Percentiles rank a stretch among this genome's conserved stretches.
Evolutionary conservation across 805 yeast genomes (phyloP).

Genomic region (Scheffersomyces amazonensis): DNA sequence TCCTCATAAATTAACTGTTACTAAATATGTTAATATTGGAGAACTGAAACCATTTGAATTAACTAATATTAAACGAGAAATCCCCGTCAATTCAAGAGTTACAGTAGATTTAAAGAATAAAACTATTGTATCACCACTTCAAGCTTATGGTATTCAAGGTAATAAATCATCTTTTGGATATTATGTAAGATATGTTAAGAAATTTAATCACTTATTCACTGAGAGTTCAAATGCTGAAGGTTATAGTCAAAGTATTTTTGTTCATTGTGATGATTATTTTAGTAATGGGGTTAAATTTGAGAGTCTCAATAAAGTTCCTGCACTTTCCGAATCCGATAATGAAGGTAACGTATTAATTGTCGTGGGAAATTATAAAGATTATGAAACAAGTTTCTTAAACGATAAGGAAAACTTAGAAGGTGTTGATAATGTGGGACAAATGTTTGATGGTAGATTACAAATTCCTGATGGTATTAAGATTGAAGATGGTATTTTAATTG

Average conservation of each 20-base stretch:
- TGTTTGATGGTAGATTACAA: slow-evolving; percentile 63
- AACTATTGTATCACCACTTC: slow-evolving; percentile 65
- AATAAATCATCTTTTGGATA: slow-evolving; percentile 67
- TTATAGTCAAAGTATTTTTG: slow-evolving; percentile 63
- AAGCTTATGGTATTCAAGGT: slow-evolving; percentile 67
- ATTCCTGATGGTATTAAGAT: slow-evolving; percentile 58
- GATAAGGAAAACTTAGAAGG: slow-evolving; percentile 52
- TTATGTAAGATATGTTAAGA: slow-evolving; percentile 63
- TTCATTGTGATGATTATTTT: slow-evolving; percentile 67
- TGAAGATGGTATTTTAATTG: slow-evolving; percentile 70
- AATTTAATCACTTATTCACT: slow-evolving; percentile 65
- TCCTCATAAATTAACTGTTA: slow-evolving; percentile 44
- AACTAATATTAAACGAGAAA: slow-evolving; percentile 44
- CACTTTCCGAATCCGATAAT: slow-evolving; percentile 8
- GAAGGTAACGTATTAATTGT: slow-evolving; percentile 47
- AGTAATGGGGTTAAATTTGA: slow-evolving; percentile 18
- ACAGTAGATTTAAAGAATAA: slow-evolving; percentile 66
- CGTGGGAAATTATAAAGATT: slow-evolving; percentile 61
- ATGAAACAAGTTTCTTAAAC: slow-evolving; percentile 48
- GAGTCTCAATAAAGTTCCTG: background rate
- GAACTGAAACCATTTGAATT: slow-evolving; percentile 56
- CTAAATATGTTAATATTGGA: slow-evolving; percentile 80
- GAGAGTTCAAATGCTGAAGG: slow-evolving; percentile 64
- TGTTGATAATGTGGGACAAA: slow-evolving; percentile 51
- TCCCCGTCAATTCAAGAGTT: slow-evolving; percentile 78